Percentiles rank a stretch among this genome's conserved stretches.
Conservation (phyloP, 495 filamentous ascomycete species). For the Letharia lupina region DNA sequence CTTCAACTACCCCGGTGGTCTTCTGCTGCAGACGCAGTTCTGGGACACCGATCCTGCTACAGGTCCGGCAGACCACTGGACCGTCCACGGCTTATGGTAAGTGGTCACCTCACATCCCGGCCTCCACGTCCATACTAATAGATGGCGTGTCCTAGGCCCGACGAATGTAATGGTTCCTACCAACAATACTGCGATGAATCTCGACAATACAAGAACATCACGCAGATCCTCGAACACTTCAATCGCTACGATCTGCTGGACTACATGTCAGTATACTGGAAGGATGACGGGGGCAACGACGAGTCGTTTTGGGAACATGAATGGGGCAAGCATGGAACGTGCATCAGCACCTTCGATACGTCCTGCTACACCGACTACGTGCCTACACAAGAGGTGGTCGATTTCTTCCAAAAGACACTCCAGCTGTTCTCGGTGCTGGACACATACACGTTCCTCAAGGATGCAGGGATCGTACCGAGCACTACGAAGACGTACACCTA, state of each 20-base stretch:
- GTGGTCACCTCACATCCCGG: constrained; percentile 12
- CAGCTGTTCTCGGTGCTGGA: constrained; percentile 40
- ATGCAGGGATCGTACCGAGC: constrained; percentile 43
- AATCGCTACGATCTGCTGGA: constrained; percentile 53
- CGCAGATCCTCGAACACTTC: constrained; percentile 50
- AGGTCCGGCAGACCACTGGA: constrained; percentile 69
- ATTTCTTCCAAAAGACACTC: constrained; percentile 51
- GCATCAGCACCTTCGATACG: constrained; percentile 52
- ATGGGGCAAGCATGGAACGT: constrained; percentile 73
- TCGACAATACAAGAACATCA: constrained; percentile 63
- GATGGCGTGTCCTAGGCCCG: constrained; percentile 45
- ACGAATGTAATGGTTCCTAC: constrained; percentile 74
- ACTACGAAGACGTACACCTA: constrained; percentile 46
- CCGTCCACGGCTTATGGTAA: constrained; percentile 71
- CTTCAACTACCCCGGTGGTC: constrained; percentile 15
- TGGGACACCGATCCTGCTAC: constrained; percentile 70
- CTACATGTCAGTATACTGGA: constrained; percentile 76
- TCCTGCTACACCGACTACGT: constrained; percentile 62
- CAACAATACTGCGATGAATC: constrained; percentile 60
- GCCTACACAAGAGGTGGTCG: constrained; percentile 50
- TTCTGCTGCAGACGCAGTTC: constrained; percentile 59
- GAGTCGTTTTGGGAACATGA: constrained; percentile 72
- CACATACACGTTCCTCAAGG: constrained; percentile 37
- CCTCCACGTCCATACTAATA: background rate
- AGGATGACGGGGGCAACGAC: constrained; percentile 54